phyloP scores from a whole-genome alignment of 495 filamentous ascomycete species.

The Tuber melanosporum region DNA sequence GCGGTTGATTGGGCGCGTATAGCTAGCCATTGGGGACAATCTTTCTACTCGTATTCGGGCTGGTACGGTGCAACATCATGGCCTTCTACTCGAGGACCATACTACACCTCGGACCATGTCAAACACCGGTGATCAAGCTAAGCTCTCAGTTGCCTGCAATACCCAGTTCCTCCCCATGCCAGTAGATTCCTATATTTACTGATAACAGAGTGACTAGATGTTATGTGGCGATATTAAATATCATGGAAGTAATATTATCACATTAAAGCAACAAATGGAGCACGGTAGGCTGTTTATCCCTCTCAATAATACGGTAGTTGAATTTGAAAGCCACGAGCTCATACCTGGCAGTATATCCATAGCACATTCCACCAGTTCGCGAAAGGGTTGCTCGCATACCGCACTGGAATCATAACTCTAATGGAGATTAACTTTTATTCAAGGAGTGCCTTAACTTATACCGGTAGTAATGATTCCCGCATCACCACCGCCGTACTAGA shows the following conservation, averaged over 20 bases:
- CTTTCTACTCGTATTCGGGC: too few relatives aligned
- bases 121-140: too few relatives aligned
- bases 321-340: not conserved
- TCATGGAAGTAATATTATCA: too few relatives aligned
- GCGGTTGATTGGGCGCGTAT: too few relatives aligned
- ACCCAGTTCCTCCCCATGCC: too few relatives aligned
- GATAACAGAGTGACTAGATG: not conserved
- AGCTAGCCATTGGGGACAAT: too few relatives aligned
- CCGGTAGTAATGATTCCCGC: not conserved
- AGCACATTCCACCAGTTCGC: not conserved
- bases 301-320: not conserved
- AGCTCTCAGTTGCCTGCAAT: too few relatives aligned
- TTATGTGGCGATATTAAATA: not conserved
- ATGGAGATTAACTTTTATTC: not conserved
- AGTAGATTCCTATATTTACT: not conserved
- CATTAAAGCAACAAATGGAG: not conserved
- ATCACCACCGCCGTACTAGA: not conserved
- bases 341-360: not conserved
- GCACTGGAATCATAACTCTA: not conserved
- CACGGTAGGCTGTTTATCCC: not conserved
- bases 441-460: not conserved
- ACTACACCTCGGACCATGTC: too few relatives aligned
- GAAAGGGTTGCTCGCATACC: not conserved
- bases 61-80: too few relatives aligned
- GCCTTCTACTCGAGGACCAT: too few relatives aligned